Evolutionary conservation across 2,329 filamentous ascomycete species (phyloP).

Genomic region (Colletotrichum godetiae): DNA sequence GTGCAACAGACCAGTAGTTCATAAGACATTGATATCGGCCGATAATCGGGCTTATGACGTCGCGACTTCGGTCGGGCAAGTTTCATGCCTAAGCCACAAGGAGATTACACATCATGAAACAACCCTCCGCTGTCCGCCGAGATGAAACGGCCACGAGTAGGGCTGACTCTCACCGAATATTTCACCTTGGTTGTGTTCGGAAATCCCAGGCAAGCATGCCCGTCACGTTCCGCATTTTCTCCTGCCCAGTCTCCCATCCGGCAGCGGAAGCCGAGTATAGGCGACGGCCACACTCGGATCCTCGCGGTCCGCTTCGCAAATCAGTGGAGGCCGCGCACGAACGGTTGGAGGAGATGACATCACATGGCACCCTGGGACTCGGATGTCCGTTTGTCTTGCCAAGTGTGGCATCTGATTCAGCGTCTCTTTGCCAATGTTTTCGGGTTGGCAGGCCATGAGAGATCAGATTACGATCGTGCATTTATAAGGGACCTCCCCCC

Average conservation of each 20-base stretch:
- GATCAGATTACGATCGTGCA: neutral
- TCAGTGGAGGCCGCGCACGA: neutral
- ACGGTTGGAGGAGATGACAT: constrained; percentile 17
- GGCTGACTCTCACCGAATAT: neutral
- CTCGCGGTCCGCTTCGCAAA: neutral
- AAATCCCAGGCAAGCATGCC: neutral
- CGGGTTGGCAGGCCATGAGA: neutral
- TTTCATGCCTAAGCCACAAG: neutral
- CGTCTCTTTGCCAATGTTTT: neutral
- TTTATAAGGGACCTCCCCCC: neutral
- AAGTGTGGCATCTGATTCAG: neutral
- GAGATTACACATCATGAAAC: neutral
- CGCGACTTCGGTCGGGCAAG: neutral
- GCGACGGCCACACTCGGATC: neutral
- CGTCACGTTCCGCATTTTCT: neutral
- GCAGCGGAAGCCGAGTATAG: neutral
- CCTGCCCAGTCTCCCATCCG: neutral
- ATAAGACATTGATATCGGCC: neutral
- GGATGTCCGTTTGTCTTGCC: constrained; percentile 22
- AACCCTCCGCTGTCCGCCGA: neutral
- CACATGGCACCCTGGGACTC: neutral
- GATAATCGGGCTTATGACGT: constrained; percentile 6
- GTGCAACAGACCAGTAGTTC: neutral
- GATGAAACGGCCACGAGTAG: neutral
- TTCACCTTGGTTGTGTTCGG: neutral